Percentiles rank a stretch among this genome's conserved stretches.
Evolutionary conservation across 331 rosid species (phyloP).

Genomic region (Saraca asoca): DNA sequence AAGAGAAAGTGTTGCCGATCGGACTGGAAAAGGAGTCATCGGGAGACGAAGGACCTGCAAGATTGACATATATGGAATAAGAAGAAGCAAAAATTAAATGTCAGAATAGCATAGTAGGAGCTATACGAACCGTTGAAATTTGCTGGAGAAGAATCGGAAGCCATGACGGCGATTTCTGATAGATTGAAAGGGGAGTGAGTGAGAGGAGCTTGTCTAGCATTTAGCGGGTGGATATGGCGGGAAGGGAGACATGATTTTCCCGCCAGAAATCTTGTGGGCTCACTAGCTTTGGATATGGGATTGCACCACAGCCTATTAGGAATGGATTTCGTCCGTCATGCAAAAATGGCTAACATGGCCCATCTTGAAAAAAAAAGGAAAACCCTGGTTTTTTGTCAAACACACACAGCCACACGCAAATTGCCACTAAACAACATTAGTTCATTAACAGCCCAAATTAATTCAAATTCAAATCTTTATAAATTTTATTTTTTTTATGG

Average conservation of each 20-base stretch:
- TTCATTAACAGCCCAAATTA: no score
- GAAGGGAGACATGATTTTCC: conserved; percentile 32
- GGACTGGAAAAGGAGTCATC: conserved; percentile 85
- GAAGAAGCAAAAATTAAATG: not conserved
- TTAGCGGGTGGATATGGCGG: conserved; percentile 35
- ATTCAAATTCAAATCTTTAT: no score
- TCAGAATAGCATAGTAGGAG: not conserved
- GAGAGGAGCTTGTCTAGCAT: no score
- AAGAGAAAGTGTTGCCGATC: conserved; percentile 73
- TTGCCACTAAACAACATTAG: no score
- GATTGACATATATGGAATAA: conserved; percentile 8
- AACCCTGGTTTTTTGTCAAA: no score
- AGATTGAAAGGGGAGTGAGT: no score
- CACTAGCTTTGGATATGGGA: not conserved
- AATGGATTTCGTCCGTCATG: no score
- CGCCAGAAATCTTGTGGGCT: conserved; percentile 28
- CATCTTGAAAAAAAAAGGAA: no score
- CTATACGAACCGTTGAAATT: conserved; percentile 41
- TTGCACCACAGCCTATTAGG: no score
- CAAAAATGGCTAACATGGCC: no score
- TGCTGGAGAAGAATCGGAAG: conserved; percentile 57
- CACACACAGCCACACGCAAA: no score
- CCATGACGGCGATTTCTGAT: conserved; percentile 31
- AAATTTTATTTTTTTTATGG: no score
- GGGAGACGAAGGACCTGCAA: conserved; percentile 79